A percentile compares a stretch with the other conserved stretches of the same genome.
Evolutionary conservation across 2,329 filamentous ascomycete genomes (phyloP).

Genomic region (Ophiostoma perfectum): DNA sequence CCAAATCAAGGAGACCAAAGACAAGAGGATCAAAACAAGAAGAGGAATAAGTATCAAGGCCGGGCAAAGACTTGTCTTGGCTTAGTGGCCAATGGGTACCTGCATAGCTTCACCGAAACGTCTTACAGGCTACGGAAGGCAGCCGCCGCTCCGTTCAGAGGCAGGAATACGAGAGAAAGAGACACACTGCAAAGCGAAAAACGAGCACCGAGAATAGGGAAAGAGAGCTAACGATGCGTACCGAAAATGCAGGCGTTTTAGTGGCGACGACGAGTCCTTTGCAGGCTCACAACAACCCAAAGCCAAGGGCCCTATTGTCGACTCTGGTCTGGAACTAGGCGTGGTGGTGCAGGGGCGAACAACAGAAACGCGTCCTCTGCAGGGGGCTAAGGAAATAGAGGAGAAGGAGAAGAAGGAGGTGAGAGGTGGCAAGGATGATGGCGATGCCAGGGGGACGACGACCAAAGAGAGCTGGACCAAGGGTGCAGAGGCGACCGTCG

Average conservation of each 20-base stretch:
- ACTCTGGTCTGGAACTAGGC: constrained; percentile 26
- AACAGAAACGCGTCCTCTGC: neutral
- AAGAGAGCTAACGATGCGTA: neutral
- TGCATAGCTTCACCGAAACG: neutral
- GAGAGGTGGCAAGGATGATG: neutral
- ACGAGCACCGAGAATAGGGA: neutral
- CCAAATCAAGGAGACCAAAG: too few relatives aligned
- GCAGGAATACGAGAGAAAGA: neutral
- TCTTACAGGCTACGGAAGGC: neutral
- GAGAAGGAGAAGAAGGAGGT: neutral
- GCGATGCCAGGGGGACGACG: neutral
- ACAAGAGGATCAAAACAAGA: too few relatives aligned
- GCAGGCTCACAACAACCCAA: constrained; percentile 5
- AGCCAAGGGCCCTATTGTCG: constrained; percentile 20
- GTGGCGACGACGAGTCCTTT: constrained; percentile 29
- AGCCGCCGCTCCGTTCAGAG: neutral
- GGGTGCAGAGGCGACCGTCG: too few relatives aligned
- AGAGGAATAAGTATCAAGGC: too few relatives aligned
- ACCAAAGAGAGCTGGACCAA: neutral
- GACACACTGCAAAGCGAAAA: too few relatives aligned
- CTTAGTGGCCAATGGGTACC: neutral
- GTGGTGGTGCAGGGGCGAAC: constrained; percentile 24
- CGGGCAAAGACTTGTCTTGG: neutral
- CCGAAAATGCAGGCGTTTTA: constrained; percentile 26
- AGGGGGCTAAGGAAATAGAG: neutral